Conservation (phyloP, 192 early-diverging fungal genomes). For the Entomortierella lignicola region DNA sequence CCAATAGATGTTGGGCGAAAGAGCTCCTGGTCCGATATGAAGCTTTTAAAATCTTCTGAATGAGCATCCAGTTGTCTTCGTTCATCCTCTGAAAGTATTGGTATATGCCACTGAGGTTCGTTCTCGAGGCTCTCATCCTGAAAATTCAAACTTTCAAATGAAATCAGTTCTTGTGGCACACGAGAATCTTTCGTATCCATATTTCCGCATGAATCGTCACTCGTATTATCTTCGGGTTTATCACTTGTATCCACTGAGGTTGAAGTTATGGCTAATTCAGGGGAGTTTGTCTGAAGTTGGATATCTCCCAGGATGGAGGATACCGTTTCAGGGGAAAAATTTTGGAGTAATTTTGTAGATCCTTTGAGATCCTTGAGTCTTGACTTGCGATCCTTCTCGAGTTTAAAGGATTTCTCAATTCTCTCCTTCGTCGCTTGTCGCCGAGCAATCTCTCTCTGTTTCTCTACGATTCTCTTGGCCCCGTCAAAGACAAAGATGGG, state of each 20-base stretch:
- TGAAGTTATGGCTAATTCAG: not conserved
- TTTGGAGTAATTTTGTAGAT: conserved; percentile 14
- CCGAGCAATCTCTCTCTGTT: conserved; percentile 58
- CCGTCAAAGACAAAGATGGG: conserved; percentile 83
- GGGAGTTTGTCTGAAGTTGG: not conserved
- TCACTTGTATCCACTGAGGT: not conserved
- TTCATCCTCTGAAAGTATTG: not conserved
- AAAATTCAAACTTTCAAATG: not conserved
- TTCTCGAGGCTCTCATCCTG: not conserved
- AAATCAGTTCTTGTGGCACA: not conserved
- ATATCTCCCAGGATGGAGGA: conserved; percentile 16
- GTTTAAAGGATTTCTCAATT: conserved; percentile 34
- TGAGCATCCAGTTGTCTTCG: not conserved
- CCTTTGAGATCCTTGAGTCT: conserved; percentile 40
- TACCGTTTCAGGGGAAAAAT: not conserved
- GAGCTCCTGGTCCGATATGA: not conserved
- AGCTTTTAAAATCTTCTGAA: not conserved
- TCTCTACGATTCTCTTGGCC: conserved; percentile 57
- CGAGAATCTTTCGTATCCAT: not conserved
- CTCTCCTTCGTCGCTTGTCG: conserved; percentile 45
- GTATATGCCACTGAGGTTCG: conserved; percentile 1
- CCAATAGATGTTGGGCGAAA: not conserved
- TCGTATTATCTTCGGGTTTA: not conserved
- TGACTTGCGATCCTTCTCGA: conserved; percentile 51
- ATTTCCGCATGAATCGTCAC: too few relatives aligned